Percentiles rank a stretch among this genome's conserved stretches.
These are phyloP conservation scores for Metarhizium sp. DNA, from an alignment of 2,329 filamentous ascomycete genomes.

Conservation along the genomic window DNA sequence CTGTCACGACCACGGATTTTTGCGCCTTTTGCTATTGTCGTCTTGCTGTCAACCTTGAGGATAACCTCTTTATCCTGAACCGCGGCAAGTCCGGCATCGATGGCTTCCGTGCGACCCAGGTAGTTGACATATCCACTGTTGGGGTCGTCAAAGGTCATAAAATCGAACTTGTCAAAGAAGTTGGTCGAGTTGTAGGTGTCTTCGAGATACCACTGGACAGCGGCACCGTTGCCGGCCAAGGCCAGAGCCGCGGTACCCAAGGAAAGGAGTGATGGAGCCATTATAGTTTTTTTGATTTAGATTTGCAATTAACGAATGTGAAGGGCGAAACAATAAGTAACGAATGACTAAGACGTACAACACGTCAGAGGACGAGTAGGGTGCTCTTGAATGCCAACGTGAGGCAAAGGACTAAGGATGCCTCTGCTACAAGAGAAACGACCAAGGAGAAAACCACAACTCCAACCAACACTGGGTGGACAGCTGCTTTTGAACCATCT, in stretches of 20 bases:
- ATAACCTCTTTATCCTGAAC: conserved; percentile 24
- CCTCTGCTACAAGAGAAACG: too few relatives aligned
- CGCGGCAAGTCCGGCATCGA: conserved; percentile 23
- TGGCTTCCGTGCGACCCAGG: conserved; percentile 23
- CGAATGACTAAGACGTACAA: conserved; percentile 32
- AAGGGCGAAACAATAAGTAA: conserved; percentile 12
- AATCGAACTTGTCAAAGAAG: conserved; percentile 39
- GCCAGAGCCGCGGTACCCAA: conserved; percentile 29
- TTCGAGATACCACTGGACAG: conserved; percentile 26
- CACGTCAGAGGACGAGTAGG: conserved; percentile 33
- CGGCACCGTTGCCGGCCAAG: conserved; percentile 22
- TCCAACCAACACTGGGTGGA: too few relatives aligned
- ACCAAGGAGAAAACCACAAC: too few relatives aligned
- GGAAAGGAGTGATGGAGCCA: conserved; percentile 32
- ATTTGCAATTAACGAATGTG: conserved; percentile 16
- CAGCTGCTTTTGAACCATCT: too few relatives aligned
- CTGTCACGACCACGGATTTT: conserved; percentile 34
- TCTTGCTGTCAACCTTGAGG: conserved; percentile 23
- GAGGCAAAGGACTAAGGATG: background rate
- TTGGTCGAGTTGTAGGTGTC: conserved; percentile 32
- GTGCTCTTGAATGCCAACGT: conserved; percentile 1
- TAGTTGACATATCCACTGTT: conserved; percentile 58
- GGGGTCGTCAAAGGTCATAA: conserved; percentile 40
- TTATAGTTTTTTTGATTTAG: conserved; percentile 9
- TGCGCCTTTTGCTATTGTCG: too few relatives aligned